phyloP scores from a whole-genome alignment of 352 stramenopile genomes.

The Globisporangium viniferum region DNA sequence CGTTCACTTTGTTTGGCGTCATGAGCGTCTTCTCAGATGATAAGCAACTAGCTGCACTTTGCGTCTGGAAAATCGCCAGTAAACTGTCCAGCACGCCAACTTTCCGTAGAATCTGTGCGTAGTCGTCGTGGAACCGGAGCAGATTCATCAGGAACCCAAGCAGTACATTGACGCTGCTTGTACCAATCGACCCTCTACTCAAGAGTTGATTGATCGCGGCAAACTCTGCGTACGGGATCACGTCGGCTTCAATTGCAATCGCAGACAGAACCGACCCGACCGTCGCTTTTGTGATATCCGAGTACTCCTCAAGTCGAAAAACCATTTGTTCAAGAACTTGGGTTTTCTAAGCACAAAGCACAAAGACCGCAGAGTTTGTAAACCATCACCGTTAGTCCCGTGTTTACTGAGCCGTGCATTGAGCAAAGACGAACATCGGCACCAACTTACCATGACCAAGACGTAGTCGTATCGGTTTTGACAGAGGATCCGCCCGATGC shows the following conservation, averaged over 20 bases:
- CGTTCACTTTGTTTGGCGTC: slow-evolving; percentile 34
- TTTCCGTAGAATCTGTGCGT: slow-evolving; percentile 34
- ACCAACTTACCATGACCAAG: slow-evolving; percentile 41
- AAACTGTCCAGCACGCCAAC: slow-evolving; percentile 39
- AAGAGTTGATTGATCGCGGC: slow-evolving; percentile 32
- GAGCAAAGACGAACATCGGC: background rate
- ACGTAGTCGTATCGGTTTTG: slow-evolving; percentile 48
- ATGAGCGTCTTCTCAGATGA: slow-evolving; percentile 17
- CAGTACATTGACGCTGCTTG: slow-evolving; percentile 30
- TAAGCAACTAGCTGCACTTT: slow-evolving; percentile 25
- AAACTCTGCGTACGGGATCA: slow-evolving; percentile 57
- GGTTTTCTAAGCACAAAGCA: slow-evolving; percentile 28
- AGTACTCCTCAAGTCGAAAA: slow-evolving; percentile 37
- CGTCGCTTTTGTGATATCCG: slow-evolving; percentile 46
- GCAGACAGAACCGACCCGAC: slow-evolving; percentile 53
- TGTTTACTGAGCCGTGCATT: background rate
- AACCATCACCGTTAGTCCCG: background rate
- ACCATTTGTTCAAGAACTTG: slow-evolving; percentile 36
- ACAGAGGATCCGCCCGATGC: slow-evolving; percentile 44
- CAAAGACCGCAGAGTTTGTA: background rate
- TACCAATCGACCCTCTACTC: slow-evolving; percentile 20
- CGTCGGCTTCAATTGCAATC: slow-evolving; percentile 50
- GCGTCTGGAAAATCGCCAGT: slow-evolving; percentile 37
- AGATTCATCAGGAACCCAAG: slow-evolving; percentile 38
- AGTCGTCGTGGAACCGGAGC: slow-evolving; percentile 42